Base-by-base conservation (phyloP, 2,329 filamentous ascomycete genomes). In the Escovopsis weberi region DNA sequence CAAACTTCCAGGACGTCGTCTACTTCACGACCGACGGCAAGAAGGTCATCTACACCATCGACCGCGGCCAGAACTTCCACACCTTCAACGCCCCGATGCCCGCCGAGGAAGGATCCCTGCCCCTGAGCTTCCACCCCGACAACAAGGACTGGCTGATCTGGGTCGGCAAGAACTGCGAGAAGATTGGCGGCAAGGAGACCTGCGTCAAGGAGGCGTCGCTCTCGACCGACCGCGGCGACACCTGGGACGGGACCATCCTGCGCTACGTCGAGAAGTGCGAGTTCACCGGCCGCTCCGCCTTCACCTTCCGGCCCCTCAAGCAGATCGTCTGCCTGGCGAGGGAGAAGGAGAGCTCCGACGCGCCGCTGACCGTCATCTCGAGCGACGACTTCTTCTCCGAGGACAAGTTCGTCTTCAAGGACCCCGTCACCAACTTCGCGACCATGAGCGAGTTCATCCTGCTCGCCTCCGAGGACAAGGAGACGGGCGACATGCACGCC, bases 391-490 rank as follows among this genome's bases (percentile, higher is more conserved):
- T 81, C 63, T 93, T 93, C 55, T 64, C 67, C 11, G 72, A 80
- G 41, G 70, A 77, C 48, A 72, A 79, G 51, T 47, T 47, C 4
- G 40, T 52, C 9, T 70, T 75, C 23, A 74, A 88, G 46, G 57
- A 55, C 28, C 54, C 59, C 1, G 82, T 94, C 36, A 77, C 82
- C 51, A 81, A 82, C 51, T 96, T 94, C 61, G 89, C 87, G 2
- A 93, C 83, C 5, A 96, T 95, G 89, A 81, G 83, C 34, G 91
- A 98, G 58, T 98, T 94, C 59, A 91, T 98, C 54, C 77, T 98
- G 34, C 82, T 94, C 40, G 88, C 88, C 2, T 80, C 81, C 6
- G 72, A 81, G 45, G 77, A 87, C 45, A 67, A 78, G 30, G 77
- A 83, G 33, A 68, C 75, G 43, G 68, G 80, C 34, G 82, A 75